Evolutionary conservation across 768 basidiomycete species (phyloP).

Genomic region (Tubosaeta sp.): DNA sequence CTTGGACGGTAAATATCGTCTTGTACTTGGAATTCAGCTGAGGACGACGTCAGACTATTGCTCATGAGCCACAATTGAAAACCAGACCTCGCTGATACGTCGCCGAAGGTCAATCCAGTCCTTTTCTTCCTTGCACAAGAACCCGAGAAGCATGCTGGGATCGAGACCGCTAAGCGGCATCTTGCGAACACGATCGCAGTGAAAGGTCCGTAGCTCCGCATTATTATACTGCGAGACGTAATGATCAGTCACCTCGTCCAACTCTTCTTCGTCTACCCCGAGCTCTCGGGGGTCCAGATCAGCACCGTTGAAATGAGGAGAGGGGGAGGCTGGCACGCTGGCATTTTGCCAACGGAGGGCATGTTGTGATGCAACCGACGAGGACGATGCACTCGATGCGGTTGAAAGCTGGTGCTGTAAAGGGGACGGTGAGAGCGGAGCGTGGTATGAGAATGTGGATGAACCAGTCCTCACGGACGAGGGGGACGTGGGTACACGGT

Average conservation of each 20-base stretch:
- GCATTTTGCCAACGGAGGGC: conserved; percentile 25
- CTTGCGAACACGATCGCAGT: conserved; percentile 94
- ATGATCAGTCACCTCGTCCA: conserved; percentile 52
- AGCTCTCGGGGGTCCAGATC: conserved; percentile 39
- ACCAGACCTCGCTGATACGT: conserved; percentile 67
- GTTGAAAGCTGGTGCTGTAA: conserved; percentile 60
- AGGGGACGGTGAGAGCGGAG: conserved; percentile 59
- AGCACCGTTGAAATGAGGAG: conserved; percentile 18
- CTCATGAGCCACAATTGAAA: neutral
- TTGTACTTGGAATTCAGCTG: conserved; percentile 46
- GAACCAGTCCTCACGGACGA: conserved; percentile 51
- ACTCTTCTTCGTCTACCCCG: conserved; percentile 27
- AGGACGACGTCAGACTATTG: conserved; percentile 3
- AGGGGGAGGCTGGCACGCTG: conserved; percentile 19
- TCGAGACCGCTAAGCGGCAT: conserved; percentile 89
- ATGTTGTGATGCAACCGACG: conserved; percentile 31
- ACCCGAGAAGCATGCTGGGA: conserved; percentile 96
- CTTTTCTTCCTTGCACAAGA: conserved; percentile 73
- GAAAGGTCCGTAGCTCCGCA: conserved; percentile 81
- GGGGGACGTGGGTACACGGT: conserved; percentile 43
- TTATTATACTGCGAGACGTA: conserved; percentile 71
- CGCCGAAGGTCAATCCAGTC: conserved; percentile 83
- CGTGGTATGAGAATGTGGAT: conserved; percentile 50
- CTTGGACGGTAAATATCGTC: conserved; percentile 81
- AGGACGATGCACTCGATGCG: conserved; percentile 30